Conservation (phyloP, 371 early-diverging fungal species). For the Mortierella sp. region DNA sequence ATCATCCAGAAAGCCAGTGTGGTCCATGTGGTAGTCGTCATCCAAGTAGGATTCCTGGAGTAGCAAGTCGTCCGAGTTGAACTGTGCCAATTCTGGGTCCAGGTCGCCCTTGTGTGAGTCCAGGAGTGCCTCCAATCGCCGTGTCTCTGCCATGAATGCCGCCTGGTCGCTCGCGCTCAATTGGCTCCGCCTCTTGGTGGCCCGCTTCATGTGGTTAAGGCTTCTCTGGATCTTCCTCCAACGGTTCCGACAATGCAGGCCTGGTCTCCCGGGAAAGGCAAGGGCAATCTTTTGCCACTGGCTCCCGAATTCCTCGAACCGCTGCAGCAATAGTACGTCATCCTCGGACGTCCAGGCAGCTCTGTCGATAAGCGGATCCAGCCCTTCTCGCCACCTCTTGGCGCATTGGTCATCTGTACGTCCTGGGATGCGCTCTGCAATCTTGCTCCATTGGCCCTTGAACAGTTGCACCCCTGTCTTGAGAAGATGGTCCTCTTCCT, state of each 20-base stretch:
- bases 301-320: slow-evolving; percentile 78
- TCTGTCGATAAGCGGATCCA: slow-evolving; percentile 83
- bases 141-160: slow-evolving; percentile 15
- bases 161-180: slow-evolving; percentile 40
- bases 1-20: slow-evolving; percentile 1
- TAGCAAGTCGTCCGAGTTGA: slow-evolving; percentile 56
- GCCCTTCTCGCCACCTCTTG: slow-evolving; percentile 85
- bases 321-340: slow-evolving; percentile 73
- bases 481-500: slow-evolving; percentile 80
- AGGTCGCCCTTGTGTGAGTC: slow-evolving; percentile 82
- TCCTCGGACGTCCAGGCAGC: slow-evolving; percentile 85
- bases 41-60: slow-evolving; percentile 35
- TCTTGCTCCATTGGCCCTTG: slow-evolving; percentile 84
- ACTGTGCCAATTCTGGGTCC: slow-evolving; percentile 87
- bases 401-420: slow-evolving; percentile 89
- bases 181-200: slow-evolving; percentile 52
- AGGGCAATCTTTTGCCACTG: slow-evolving; percentile 87
- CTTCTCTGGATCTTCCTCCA: slow-evolving; percentile 84
- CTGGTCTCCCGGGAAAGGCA: slow-evolving; percentile 83
- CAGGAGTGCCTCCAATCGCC: slow-evolving; percentile 58
- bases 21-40: slow-evolving; percentile 40
- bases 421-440: slow-evolving; percentile 82
- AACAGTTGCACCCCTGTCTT: slow-evolving; percentile 75
- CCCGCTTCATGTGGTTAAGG: slow-evolving; percentile 67
- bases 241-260: slow-evolving; percentile 85